Evolutionary conservation across 176 grass and related monocot genomes (phyloP).

Genomic region (Cenchrus fungigraminus): DNA sequence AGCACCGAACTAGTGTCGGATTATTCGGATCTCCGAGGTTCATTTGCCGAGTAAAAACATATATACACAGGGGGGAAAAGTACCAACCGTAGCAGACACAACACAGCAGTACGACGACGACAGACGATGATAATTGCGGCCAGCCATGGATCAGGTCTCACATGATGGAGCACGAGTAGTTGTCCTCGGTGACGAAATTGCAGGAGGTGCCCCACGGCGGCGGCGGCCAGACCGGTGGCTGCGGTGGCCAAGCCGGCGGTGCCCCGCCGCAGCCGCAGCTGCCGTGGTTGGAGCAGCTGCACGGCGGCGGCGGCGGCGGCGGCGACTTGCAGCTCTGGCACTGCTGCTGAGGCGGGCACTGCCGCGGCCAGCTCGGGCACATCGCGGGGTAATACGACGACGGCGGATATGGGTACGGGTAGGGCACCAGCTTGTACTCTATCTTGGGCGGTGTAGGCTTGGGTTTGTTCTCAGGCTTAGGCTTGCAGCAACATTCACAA

Average conservation of each 20-base stretch:
- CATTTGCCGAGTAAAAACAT: not conserved
- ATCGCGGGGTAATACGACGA: constrained; percentile 1
- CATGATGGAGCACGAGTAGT: not conserved
- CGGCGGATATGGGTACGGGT: constrained; percentile 5
- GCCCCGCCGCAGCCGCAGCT: not conserved
- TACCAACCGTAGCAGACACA: not conserved
- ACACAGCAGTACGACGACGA: too few species aligned
- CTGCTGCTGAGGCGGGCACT: not conserved
- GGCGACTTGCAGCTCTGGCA: constrained; percentile 19
- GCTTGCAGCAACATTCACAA: not conserved
- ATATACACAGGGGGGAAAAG: too few species aligned
- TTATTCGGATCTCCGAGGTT: constrained; percentile 17
- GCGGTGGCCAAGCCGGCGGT: not conserved
- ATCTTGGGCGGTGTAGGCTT: not conserved
- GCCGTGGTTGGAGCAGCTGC: not conserved
- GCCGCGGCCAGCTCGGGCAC: constrained; percentile 32
- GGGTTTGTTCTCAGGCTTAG: not conserved
- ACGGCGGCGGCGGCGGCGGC: not conserved
- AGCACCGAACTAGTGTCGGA: not conserved
- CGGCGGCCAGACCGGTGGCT: not conserved
- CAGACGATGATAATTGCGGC: not conserved
- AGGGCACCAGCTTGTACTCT: constrained; percentile 32
- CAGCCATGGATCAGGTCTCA: not conserved
- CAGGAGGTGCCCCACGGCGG: constrained; percentile 5
- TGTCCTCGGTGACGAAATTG: not conserved